Evolutionary conservation across 805 yeast genomes (phyloP), one percentile per base, ranked within the genome.

Genomic region (Kazachstania africana): DNA sequence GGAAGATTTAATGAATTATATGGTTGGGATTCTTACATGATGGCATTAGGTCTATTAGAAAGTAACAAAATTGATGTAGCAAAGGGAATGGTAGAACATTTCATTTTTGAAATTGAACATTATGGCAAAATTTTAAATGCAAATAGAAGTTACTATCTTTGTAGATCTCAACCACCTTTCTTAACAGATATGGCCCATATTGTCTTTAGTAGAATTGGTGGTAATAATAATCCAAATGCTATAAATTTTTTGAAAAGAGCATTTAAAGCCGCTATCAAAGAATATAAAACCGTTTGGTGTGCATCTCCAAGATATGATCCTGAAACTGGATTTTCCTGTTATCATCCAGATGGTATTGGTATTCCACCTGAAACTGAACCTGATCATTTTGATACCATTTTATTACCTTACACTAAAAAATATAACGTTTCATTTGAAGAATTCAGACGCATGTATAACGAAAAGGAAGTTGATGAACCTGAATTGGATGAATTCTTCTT

Each of bases 21-120:
- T 49, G 98, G 97, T 12, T 88, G 98, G 98, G 98, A 88, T 55
- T 84, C 95, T 2, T 88, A 91, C 50, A 81, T 91, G 78, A 85
- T 78, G 50, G 72, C 91, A 0, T 56, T 85, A 16, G 98, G 97
- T 1, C 63, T 91, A 26, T 53, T 91, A 16, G 67, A 70, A 17
- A 79, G 80, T 47, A 70, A 68, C 25, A 66, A 73, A 31, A 55
- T 74, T 14, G 80, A 76, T 25, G 65, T 87, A 21, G 88, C 95
- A 6, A 65, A 76, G 43, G 94, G 94, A 0, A 83, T 88, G 88
- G 82, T 87, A 9, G 87, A 79, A 51, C 87, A 88, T 56, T 87
- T 85, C 52, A 77, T 84, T 34, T 91, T 78, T 57, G 95, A 91
- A 51, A 87, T 88, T 45, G 64, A 72, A 28, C 76, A 88, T 50